Base-by-base conservation (phyloP, 2,329 filamentous ascomycete species). In the Lecanosticta acicola region DNA sequence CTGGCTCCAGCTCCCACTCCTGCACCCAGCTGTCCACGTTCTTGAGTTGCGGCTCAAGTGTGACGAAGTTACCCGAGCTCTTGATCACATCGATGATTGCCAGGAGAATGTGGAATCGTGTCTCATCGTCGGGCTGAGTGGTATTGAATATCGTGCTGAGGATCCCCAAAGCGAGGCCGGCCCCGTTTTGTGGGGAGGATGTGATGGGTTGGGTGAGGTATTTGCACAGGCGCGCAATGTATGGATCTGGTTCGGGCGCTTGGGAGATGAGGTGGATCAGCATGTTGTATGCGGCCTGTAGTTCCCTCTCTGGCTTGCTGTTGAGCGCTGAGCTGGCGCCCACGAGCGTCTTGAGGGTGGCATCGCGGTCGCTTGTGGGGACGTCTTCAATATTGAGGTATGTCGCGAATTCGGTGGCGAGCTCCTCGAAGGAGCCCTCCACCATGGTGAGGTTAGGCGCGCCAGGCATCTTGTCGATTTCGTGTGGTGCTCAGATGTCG, bases 121-220 rank as follows among this genome's bases (percentile, higher is more conserved):
- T 79, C 45, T 87, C 83, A 65, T 89, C 84, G 62, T 83, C 75
- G 51, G 83, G 73, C 58, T 83, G 73, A 58, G 97, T 79, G 56
- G 94, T 84, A 78, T 98, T 98, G 83, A 97, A 98, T 64, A 98
- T 82, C 60, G 90, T 96, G 65, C 87, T 89, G 59, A 98, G 80
- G 59, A 93, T 85, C 57, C 88, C 89, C 59, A 97, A 84, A 55
- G 89, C 88, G 56, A 98, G 80, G 40, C 85, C 84, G 53, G 85
- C 77, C 59, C 90, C 88, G 72, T 95, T 90, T 59, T 84, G 75
- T 43, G 89, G 86, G 41, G 91, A 94, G 51, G 86, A 87, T 51
- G 84, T 81, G 65, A 97, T 81, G 54, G 93, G 91, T 68, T 87
- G 85, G 56, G 81, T 81, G 64, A 98, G 86, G 72, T 94, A 91